A percentile compares a stretch with the other conserved stretches of the same genome.
These are phyloP conservation scores for Neurospora hispaniola DNA, from an alignment of 495 filamentous ascomycete genomes.

Conservation along the genomic window DNA sequence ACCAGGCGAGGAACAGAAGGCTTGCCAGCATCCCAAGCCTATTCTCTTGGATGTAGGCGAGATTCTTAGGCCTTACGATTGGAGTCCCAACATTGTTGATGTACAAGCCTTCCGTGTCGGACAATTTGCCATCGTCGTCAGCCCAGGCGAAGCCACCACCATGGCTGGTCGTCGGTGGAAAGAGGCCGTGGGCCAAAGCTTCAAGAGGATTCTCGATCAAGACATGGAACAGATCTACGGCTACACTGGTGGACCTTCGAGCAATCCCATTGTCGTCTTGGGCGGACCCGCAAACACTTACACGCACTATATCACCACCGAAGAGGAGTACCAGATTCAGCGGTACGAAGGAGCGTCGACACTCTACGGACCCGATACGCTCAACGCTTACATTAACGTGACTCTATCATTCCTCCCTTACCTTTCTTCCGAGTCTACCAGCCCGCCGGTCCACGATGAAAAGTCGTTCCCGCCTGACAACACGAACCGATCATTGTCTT, in stretches of 20 bases:
- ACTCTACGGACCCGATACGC: slow-evolving; percentile 83
- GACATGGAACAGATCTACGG: background rate
- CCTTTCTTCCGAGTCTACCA: slow-evolving; percentile 28
- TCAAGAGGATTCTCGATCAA: background rate
- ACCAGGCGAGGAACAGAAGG: slow-evolving; percentile 59
- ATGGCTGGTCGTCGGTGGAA: slow-evolving; percentile 94
- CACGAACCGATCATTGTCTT: slow-evolving; percentile 64
- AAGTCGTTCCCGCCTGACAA: slow-evolving; percentile 71
- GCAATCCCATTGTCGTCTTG: slow-evolving; percentile 61
- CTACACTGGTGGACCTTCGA: background rate
- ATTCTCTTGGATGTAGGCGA: slow-evolving; percentile 87
- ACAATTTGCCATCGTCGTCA: slow-evolving; percentile 77
- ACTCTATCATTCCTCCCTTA: slow-evolving; percentile 64
- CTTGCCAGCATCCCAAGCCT: slow-evolving; percentile 76
- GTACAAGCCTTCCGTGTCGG: slow-evolving; percentile 83
- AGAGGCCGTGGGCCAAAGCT: slow-evolving; percentile 47
- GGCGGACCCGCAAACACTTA: slow-evolving; percentile 95
- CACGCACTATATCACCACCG: slow-evolving; percentile 89
- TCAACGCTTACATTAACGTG: slow-evolving; percentile 83
- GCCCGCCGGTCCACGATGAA: slow-evolving; percentile 36
- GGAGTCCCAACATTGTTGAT: slow-evolving; percentile 91
- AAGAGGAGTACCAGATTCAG: slow-evolving; percentile 83
- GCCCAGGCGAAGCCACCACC: slow-evolving; percentile 84
- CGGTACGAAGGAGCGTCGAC: slow-evolving; percentile 95
- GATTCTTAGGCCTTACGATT: slow-evolving; percentile 67